Conservation (phyloP, 2,329 filamentous ascomycete species). For the Pseudogymnoascus sp. region DNA sequence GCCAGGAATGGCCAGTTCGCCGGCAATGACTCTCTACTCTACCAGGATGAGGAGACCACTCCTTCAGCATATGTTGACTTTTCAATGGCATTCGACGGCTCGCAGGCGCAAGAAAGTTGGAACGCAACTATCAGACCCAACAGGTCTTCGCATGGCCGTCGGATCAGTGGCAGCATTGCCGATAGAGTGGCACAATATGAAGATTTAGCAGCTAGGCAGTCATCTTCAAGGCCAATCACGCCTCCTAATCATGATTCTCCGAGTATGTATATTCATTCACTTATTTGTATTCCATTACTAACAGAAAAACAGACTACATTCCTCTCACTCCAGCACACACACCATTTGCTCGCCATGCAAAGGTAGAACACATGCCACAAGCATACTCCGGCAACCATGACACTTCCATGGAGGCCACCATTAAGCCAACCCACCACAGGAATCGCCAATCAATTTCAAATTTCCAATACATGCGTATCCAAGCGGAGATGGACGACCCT, state of each 20-base stretch:
- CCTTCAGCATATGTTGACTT: conserved; percentile 28
- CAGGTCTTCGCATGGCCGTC: conserved; percentile 30
- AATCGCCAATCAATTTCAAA: conserved; percentile 42
- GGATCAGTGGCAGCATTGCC: conserved; percentile 55
- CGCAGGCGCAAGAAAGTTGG: conserved; percentile 13
- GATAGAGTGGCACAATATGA: conserved; percentile 55
- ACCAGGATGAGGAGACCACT: conserved; percentile 21
- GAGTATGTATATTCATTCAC: conserved; percentile 40
- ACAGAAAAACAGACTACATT: conserved; percentile 46
- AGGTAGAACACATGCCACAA: conserved; percentile 29
- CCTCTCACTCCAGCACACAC: conserved; percentile 63
- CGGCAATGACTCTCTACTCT: conserved; percentile 27
- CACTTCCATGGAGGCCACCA: conserved; percentile 59
- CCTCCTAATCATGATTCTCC: conserved; percentile 53
- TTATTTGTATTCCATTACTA: conserved; percentile 11
- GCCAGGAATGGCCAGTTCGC: conserved; percentile 14
- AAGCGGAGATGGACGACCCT: conserved; percentile 44
- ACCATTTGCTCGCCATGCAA: conserved; percentile 39
- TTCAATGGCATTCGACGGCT: conserved; percentile 23
- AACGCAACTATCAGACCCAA: conserved; percentile 17
- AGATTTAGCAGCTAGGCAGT: conserved; percentile 39
- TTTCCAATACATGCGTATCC: conserved; percentile 53
- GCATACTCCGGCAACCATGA: conserved; percentile 57
- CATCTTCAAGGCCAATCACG: conserved; percentile 49
- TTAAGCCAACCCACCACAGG: conserved; percentile 47